phyloP scores from a whole-genome alignment of 1,284 basidiomycete genomes.

The Mycena sp. region DNA sequence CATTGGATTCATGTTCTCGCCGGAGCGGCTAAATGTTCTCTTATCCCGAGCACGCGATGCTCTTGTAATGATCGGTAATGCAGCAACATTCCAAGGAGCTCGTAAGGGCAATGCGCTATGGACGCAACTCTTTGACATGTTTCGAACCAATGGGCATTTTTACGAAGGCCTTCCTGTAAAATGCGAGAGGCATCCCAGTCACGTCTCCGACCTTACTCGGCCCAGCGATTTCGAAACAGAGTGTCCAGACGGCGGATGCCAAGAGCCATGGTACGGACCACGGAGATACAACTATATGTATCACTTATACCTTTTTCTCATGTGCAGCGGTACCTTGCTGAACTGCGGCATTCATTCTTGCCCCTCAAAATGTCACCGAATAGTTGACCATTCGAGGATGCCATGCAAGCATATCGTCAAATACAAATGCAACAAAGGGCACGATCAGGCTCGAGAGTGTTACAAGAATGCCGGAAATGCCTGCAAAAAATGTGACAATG shows the following conservation, averaged over 20 bases:
- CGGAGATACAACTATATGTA: too few species aligned
- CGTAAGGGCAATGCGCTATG: slow-evolving; percentile 62
- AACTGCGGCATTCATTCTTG: slow-evolving; percentile 61
- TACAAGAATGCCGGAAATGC: slow-evolving; percentile 34
- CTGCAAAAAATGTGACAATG: slow-evolving; percentile 47
- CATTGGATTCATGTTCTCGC: slow-evolving; percentile 74
- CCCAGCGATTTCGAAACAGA: slow-evolving; percentile 59
- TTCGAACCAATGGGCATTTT: slow-evolving; percentile 53
- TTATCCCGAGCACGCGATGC: slow-evolving; percentile 70
- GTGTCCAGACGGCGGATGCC: slow-evolving; percentile 71
- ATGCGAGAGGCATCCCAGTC: slow-evolving; percentile 63
- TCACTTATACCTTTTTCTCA: too few species aligned
- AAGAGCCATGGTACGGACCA: slow-evolving; percentile 64
- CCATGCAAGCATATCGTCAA: slow-evolving; percentile 31
- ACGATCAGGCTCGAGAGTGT: slow-evolving; percentile 43
- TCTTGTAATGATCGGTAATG: slow-evolving; percentile 71
- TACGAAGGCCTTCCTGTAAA: slow-evolving; percentile 67
- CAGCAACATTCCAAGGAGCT: slow-evolving; percentile 62
- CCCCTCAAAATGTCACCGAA: slow-evolving; percentile 63
- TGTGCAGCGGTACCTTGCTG: slow-evolving; percentile 54
- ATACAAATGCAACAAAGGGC: slow-evolving; percentile 36
- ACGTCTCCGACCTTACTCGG: slow-evolving; percentile 45
- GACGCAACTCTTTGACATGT: slow-evolving; percentile 54
- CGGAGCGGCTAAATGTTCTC: slow-evolving; percentile 73
- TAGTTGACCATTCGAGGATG: slow-evolving; percentile 55